Conservation (phyloP, 495 filamentous ascomycete genomes). For the Aspergillus wentii region DNA sequence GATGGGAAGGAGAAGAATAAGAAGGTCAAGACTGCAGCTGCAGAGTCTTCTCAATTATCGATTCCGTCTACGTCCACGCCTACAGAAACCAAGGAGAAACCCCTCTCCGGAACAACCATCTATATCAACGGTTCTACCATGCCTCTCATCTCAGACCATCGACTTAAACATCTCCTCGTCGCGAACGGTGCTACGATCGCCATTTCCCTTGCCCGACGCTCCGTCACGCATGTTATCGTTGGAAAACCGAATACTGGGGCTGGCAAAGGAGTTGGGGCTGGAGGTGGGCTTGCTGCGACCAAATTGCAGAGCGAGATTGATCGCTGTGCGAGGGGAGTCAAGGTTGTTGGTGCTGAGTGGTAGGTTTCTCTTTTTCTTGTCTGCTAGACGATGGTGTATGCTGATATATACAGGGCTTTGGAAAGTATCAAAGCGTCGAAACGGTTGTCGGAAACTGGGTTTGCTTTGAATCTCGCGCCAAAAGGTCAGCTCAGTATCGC, state of each 20-base stretch:
- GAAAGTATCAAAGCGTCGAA: slow-evolving; percentile 75
- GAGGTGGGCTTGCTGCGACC: slow-evolving; percentile 72
- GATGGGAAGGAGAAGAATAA: slow-evolving; percentile 16
- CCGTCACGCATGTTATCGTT: slow-evolving; percentile 84
- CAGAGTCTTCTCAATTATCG: no score
- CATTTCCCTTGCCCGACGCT: slow-evolving; percentile 60
- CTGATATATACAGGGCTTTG: slow-evolving; percentile 49
- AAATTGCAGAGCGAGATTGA: slow-evolving; percentile 83
- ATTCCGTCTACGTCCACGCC: neutral
- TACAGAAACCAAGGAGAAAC: slow-evolving; percentile 14
- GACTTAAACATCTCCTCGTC: slow-evolving; percentile 72
- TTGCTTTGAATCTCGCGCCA: slow-evolving; percentile 55
- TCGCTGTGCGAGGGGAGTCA: slow-evolving; percentile 58
- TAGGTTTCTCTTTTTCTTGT: slow-evolving; percentile 37
- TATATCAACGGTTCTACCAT: slow-evolving; percentile 88
- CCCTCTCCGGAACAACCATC: slow-evolving; percentile 66
- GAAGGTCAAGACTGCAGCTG: neutral
- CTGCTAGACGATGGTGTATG: neutral
- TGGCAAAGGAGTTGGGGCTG: slow-evolving; percentile 44
- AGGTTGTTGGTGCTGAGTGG: slow-evolving; percentile 83
- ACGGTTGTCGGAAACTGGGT: slow-evolving; percentile 68
- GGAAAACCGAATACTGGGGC: slow-evolving; percentile 49
- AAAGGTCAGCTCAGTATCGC: slow-evolving; percentile 60
- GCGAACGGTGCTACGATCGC: slow-evolving; percentile 67
- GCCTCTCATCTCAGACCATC: slow-evolving; percentile 79